Evolutionary conservation across 306 rosid species (phyloP).

Genomic region (Morella rubra): DNA sequence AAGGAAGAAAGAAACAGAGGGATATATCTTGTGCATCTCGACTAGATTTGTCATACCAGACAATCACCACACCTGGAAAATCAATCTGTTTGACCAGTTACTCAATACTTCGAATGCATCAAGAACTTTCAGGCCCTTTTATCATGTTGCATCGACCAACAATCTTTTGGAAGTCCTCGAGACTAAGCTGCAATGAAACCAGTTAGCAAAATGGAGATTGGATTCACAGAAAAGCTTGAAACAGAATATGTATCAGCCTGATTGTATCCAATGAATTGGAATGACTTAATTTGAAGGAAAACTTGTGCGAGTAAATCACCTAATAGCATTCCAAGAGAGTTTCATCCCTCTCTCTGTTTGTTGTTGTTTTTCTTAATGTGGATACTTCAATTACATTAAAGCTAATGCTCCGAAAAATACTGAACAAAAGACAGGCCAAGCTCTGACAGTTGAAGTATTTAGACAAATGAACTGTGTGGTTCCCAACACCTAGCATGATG

Average conservation of each 20-base stretch:
- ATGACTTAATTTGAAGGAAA: no score
- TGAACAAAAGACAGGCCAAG: no score
- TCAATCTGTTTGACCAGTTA: neutral
- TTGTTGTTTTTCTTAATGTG: no score
- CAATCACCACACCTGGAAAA: neutral
- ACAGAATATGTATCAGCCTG: neutral
- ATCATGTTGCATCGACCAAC: slow-evolving; percentile 78
- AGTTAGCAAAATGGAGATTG: neutral
- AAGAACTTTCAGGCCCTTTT: slow-evolving; percentile 39
- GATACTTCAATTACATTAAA: no score
- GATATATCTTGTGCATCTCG: neutral
- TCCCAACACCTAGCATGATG: no score
- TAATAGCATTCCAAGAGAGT: no score
- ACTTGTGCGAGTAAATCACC: no score
- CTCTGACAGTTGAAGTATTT: no score
- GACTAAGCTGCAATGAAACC: slow-evolving; percentile 54
- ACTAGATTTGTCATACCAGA: neutral
- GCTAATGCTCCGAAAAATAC: no score
- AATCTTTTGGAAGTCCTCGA: slow-evolving; percentile 78
- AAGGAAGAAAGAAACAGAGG: neutral
- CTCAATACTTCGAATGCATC: slow-evolving; percentile 26
- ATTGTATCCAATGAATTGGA: neutral
- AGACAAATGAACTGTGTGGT: no score
- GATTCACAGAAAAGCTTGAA: neutral
- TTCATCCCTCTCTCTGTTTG: no score